Evolutionary conservation across 2,329 filamentous ascomycete species (phyloP), one percentile per base, ranked within the genome.

Genomic region (Coniochaeta hoffmannii): DNA sequence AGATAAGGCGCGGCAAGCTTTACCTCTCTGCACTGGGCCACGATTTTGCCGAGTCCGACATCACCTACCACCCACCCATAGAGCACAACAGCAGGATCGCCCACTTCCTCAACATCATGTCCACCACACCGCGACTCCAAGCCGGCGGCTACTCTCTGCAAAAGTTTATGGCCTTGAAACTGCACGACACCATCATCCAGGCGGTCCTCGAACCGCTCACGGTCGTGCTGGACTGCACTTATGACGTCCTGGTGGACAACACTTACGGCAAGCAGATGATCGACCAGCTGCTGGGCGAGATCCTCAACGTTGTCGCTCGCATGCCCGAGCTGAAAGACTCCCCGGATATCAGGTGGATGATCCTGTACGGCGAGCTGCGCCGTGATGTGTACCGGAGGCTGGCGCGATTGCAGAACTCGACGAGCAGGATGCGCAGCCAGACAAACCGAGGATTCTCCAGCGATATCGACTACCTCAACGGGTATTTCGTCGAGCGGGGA

Each of bases 391-490:
- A 82, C 9, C 71, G 78, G 4, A 76, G 73, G 54, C 73, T 88
- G 52, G 85, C 82, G 12, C 74, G 76, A 12, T 71, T 79, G 55
- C 82, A 85, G 53, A 73, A 77, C 6, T 69, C 70, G 9, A 63
- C 69, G 41, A 89, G 83, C 63, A 79, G 76, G 19, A 90, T 96
- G 83, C 73, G 89, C 6, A 77, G 80, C 54, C 83, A 87, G 63
- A 74, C 92, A 12, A 72, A 81, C 11, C 68, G 71, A 1, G 87
- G 88, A 1, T 72, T 73, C 58, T 71, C 76, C 56, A 90, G 89
- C 0, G 90, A 96, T 64, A 81, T 97, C 38, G 83, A 92, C 49
- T 96, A 87, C 64, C 81, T 93, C 62, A 97, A 95, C 67, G 93
- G 92, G 0, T 99, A 93, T 72, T 87, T 99, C 57, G 78, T 95